Base-by-base conservation (phyloP, 441 rosid genomes). In the Euphorbia celastroides region DNA sequence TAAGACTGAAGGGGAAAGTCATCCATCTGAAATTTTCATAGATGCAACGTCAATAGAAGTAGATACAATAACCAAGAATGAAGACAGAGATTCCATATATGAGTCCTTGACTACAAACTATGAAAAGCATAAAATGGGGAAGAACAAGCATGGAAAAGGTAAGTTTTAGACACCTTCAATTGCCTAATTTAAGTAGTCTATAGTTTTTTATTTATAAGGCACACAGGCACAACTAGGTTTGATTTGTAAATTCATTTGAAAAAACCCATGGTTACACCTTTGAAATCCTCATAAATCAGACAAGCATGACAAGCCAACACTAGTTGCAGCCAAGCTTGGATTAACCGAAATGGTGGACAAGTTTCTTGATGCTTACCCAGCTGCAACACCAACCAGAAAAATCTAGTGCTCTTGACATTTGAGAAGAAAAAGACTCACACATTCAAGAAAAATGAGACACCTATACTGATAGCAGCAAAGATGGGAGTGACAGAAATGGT, bases 401-500 rank as follows among this genome's bases (percentile, higher is more conserved):
- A 70, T 27, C 34, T 46, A 1, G 67, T 69, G 66, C 55, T 41
- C 12, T 30, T 69, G 22, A 60, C 66, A 41, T 54, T 61, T 28
- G 72, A 61, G 48, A 77, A 60, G 67, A 60, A 57, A 57, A 60
- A 68, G 23, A 63, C 10, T 48, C 8, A 11, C n/a, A 52, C 32
- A 22, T 51, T 20, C 23, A 7, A n/a, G 20, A 22, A 65, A 36
- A 54, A 54, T 23, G 69, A 54, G 60, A 65, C 82, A 5, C 72
- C 82, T 0, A 27, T 81, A 14, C 56, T 81, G 51, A 60, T 72
- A 2, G 82, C 80, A 19, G 78, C 84, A n/a, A 73, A 63, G 66
- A 74, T 51, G n/a, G 84, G 81, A 26, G 62, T 78, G 1, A 32
- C 59, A 3, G 80, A 81, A 58, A 57, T 78, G 36, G 82, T 81